Evolutionary conservation across 495 filamentous ascomycete genomes (phyloP), one percentile per base, ranked within the genome.

Genomic region (Penicillium lagena): DNA sequence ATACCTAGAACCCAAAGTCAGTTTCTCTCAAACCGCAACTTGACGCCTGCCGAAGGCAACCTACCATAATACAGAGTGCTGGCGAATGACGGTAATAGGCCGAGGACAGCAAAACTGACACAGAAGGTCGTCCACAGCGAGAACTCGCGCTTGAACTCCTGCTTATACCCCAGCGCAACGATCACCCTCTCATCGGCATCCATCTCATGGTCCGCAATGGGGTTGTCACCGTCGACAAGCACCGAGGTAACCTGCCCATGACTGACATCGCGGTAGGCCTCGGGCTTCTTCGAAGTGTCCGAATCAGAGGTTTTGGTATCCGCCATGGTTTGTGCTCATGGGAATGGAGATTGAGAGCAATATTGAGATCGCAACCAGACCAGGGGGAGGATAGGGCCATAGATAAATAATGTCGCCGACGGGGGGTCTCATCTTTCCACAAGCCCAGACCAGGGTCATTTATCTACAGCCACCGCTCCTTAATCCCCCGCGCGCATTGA

Each of bases 91-190:
- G 86, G 86, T 34, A 90, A 62, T 39, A 90, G 57, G 5, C 86
- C 86, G 44, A 89, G 63, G 6, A 89, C 84, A 7, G 86, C 83
- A 58, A 89, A 89, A 45, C 77, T 82, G 39, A 90, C 84, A 52
- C 82, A 86, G 63, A 90, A 90, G 0, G 84, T 84, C 10, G 84
- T 86, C 80, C 83, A 89, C n/a, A 87, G 64, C n/a, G 77, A 83
- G 56, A 90, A 89, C 51, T 90, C 86, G 48, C 86, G 71, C 64
- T 86, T 88, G 70, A 89, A 89, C 53, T 90, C 86, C 39, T 85
- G 81, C 56, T 86, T 87, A 58, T 88, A 89, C 12, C 86, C 86
- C 35, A 90, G 67, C 1, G 83, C 81, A 8, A 74, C 75, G 12
- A 90, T 77, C 12, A 82, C 77, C 42, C 83, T 75, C 52, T 88